Base-by-base conservation (phyloP, 805 yeast species). In the Pichia heedii region DNA sequence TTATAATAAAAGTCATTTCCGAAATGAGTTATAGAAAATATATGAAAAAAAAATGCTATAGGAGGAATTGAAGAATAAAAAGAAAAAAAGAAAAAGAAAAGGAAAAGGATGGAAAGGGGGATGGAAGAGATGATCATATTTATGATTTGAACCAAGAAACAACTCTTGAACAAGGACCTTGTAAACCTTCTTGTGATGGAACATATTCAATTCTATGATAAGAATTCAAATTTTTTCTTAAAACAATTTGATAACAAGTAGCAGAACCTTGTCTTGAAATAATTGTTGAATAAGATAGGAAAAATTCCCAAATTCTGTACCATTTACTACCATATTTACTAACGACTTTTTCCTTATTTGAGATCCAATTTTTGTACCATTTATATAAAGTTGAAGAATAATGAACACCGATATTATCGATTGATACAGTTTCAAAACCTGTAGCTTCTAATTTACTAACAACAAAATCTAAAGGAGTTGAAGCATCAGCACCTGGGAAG, bases 401-500 rank as follows among this genome's bases (percentile, higher is more conserved):
- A 62, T 85, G 89, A 43, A 87, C 95, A 65, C 96, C 96, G 55
- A 87, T 84, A 66, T 84, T 87, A 65, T 87, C 96, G 46, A 84
- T 67, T 36, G 82, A 71, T 42, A 80, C 88, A 53, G 85, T 77
- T 70, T 87, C 96, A 60, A 87, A 87, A 3, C 95, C 95, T 46
- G 82, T 77, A 33, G 77, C 80, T 69, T 87, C 96, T 60, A 87
- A 75, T 49, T 75, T 69, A 50, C 82, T 75, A 48, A 80, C 71
- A 50, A 86, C 90, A 58, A 84, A 88, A 47, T 86, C 86, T 54
- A 88, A 74, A 33, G 96, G 96, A 45, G 96, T 88, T 7, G 95
- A 85, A 39, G 96, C 96, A 68, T 87, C 96, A 41, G 96, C 96
- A 67, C 96, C 96, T 36, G 96, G 96, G 86, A 87, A 87, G 61